Evolutionary conservation across 2,329 filamentous ascomycete genomes (phyloP), one percentile per base, ranked within the genome.

Genomic region (Cercospora zeina): DNA sequence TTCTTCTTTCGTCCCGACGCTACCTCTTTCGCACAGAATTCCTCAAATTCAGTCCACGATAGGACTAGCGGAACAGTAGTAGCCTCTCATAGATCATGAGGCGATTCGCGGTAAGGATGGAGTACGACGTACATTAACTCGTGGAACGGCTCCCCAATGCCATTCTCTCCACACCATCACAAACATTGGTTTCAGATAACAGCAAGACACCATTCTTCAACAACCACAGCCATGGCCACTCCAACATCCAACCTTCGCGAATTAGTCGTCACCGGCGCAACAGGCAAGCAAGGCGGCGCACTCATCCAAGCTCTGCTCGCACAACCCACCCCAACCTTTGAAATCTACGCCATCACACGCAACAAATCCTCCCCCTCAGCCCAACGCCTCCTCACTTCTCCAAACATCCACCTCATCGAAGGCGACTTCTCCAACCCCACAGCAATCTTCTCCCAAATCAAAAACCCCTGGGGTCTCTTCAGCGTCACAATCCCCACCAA

Each of bases 341-440:
- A 77, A 11, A 83, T 88, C 57, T 78, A 86, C 14, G 87, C 86
- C 6, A 77, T 88, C 21, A 88, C 86, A 2, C 83, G 86, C 63
- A 79, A 87, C 68, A 68, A 79, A 0, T 70, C 74, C n/a, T 85
- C 83, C 0, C 54, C 74, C 0, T 78, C 78, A 1, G 83, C 85
- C 0, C 77, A 84, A 69, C 76, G 75, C 14, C 79, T 87, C 2
- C 68, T 74, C 1, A 62, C 74, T 9, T 75, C 79, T 1, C 68
- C 80, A 7, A 77, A 78, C 11, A 79, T 87, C 66, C 79, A 79
- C 24, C 67, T 89, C 0, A 78, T 89, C 3, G 75, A 86, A 67
- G 86, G 86, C 7, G 77, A 88, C 64, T 75, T 88, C 11, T 77
- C 83, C 58, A 76, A 86, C 39, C 73, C 80, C 0, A 72, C 76